phyloP scores from a whole-genome alignment of 1,284 basidiomycete species.

The Pascua guehoae region DNA sequence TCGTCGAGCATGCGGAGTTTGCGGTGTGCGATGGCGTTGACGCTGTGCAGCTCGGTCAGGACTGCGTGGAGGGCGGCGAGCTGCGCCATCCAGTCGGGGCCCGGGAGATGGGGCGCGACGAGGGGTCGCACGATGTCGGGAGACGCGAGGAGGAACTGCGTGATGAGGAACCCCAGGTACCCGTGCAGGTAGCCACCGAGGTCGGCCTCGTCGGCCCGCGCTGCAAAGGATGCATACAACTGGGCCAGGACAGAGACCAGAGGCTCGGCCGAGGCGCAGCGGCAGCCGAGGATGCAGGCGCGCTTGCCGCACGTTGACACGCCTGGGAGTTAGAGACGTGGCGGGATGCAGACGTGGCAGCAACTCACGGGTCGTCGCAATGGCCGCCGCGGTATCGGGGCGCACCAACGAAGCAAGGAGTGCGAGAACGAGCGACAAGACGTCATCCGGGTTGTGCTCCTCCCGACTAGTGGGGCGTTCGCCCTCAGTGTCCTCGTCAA shows the following conservation, averaged over 20 bases:
- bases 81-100: not conserved
- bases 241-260: slow-evolving; percentile 2
- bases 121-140: not conserved
- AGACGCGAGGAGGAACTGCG: slow-evolving; percentile 1
- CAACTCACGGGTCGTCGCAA: slow-evolving; percentile 1
- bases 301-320: slow-evolving; percentile 12
- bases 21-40: not conserved
- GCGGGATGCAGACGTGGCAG: not conserved
- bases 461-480: not conserved
- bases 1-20: no score
- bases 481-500: not conserved
- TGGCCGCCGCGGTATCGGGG: not conserved
- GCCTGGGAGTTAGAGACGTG: slow-evolving; percentile 4
- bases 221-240: slow-evolving; percentile 5
- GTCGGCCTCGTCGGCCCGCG: not conserved
- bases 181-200: slow-evolving; percentile 1
- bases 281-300: slow-evolving; percentile 7
- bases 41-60: slow-evolving; percentile 1
- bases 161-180: slow-evolving; percentile 13
- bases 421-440: slow-evolving; percentile 1
- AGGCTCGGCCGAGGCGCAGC: slow-evolving; percentile 1
- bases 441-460: slow-evolving; percentile 2
- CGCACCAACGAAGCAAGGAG: slow-evolving; percentile 1
- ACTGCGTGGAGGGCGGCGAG: not conserved
- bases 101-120: slow-evolving; percentile 4